A percentile compares a stretch with the other conserved stretches of the same genome.
phyloP scores from a whole-genome alignment of 495 filamentous ascomycete species.

The Endocarpon pusillum region DNA sequence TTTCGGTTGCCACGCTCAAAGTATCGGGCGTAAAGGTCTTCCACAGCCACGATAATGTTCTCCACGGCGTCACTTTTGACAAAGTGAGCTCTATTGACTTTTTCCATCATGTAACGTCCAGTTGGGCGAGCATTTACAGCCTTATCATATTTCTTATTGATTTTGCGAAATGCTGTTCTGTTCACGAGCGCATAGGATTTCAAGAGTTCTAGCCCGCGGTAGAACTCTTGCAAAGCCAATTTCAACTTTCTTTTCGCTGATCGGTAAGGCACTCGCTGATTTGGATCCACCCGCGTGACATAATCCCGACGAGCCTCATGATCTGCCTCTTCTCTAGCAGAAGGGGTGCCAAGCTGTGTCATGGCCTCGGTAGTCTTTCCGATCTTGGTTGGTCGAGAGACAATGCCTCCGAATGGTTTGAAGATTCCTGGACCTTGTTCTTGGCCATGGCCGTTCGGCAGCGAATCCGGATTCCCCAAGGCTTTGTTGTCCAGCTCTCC shows the following conservation, averaged over 20 bases:
- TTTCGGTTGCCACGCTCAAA: slow-evolving; percentile 86
- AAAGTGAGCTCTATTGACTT: slow-evolving; percentile 79
- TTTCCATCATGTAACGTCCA: slow-evolving; percentile 75
- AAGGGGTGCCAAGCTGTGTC: slow-evolving; percentile 31
- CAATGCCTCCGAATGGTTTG: slow-evolving; percentile 17
- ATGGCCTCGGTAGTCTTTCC: slow-evolving; percentile 42
- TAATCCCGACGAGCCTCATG: slow-evolving; percentile 34
- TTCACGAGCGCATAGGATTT: slow-evolving; percentile 84
- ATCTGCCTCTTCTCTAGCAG: slow-evolving; percentile 2
- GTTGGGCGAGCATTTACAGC: slow-evolving; percentile 58
- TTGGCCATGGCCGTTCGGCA: background rate
- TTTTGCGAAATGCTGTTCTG: slow-evolving; percentile 83
- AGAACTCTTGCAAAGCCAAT: slow-evolving; percentile 76
- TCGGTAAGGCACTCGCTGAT: slow-evolving; percentile 51
- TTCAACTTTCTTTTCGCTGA: slow-evolving; percentile 84
- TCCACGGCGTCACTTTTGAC: slow-evolving; percentile 72
- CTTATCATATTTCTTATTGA: slow-evolving; percentile 98
- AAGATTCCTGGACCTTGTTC: background rate
- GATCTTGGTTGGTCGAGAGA: slow-evolving; percentile 21
- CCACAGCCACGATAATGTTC: slow-evolving; percentile 53
- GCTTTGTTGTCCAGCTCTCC: slow-evolving; percentile 14
- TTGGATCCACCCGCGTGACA: slow-evolving; percentile 23
- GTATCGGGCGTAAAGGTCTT: slow-evolving; percentile 85
- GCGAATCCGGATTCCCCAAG: background rate
- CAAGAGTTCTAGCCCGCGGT: slow-evolving; percentile 75